Evolutionary conservation across 768 basidiomycete species (phyloP).

Genomic region (Trametes maxima): DNA sequence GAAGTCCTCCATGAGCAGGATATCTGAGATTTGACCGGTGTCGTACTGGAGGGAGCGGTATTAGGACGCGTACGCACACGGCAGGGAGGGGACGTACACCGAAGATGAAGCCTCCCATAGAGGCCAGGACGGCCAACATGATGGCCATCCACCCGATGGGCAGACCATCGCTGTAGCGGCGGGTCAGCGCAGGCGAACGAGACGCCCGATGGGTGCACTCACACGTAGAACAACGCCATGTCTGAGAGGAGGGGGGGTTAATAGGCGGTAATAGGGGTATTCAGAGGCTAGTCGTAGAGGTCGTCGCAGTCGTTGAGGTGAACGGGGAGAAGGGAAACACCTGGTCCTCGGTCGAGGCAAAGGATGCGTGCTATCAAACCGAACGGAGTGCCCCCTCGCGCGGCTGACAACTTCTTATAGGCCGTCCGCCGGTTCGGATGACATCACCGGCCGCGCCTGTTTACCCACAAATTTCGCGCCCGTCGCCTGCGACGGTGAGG

Average conservation of each 20-base stretch:
- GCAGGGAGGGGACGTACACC: constrained; percentile 27
- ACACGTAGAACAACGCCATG: constrained; percentile 37
- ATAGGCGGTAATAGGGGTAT: background rate
- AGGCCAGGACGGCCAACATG: constrained; percentile 65
- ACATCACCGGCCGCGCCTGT: constrained; percentile 21
- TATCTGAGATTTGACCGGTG: constrained; percentile 79
- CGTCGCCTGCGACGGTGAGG: constrained; percentile 1
- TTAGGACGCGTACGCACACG: background rate
- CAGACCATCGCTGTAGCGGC: constrained; percentile 49
- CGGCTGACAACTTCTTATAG: constrained; percentile 14
- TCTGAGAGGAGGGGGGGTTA: background rate
- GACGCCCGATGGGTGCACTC: background rate
- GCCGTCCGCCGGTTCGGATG: constrained; percentile 6
- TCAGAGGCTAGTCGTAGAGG: background rate
- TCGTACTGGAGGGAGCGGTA: constrained; percentile 47
- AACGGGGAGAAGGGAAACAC: background rate
- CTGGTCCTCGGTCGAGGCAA: constrained; percentile 3
- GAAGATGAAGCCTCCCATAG: constrained; percentile 59
- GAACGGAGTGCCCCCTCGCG: background rate
- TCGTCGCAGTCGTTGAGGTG: background rate
- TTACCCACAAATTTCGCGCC: constrained; percentile 5
- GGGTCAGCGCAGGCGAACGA: background rate
- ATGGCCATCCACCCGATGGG: constrained; percentile 66
- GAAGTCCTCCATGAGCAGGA: constrained; percentile 74
- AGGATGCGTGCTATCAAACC: background rate